Evolutionary conservation across 2,329 filamentous ascomycete genomes (phyloP), one percentile per base, ranked within the genome.

Genomic region (Gnomoniopsis sp.): DNA sequence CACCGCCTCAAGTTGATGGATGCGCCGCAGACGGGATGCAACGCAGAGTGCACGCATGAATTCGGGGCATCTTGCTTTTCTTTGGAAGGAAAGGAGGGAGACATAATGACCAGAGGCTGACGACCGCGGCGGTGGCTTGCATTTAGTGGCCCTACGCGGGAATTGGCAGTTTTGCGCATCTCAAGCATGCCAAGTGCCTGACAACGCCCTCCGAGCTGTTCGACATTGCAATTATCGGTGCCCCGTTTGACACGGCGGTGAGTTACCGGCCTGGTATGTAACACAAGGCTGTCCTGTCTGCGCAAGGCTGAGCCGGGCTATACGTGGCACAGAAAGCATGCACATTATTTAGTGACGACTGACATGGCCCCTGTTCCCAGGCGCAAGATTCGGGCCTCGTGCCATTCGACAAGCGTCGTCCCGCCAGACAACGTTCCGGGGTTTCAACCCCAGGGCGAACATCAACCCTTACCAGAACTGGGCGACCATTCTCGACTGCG

Each of bases 391-490:
- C 69, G 93, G 93, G 0, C 93, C 93, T 36, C 86, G 91, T 48
- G 90, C 91, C 46, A 96, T 97, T 68, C 88, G 93, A 57, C 87
- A 90, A 43, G 92, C 91, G 44, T 93, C 90, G 34, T 82, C 88
- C 8, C 86, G 92, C 21, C 92, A 96, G 74, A 91, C 88, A 15
- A 82, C 86, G 2, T 90, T 89, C 71, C 85, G 91, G 46, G 89
- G 88, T 69, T 92, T 89, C 81, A 96, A 96, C 74, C 84, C 89
- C 2, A 86, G 91, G 22, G 91, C 91, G 1, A 82, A 81, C 43
- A 82, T 96, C 65, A 97, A 96, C 72, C 91, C 93, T 0, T 96
- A 95, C 75, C 77, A 79, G 44, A 88, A 83, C 56, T 93, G 89
- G 88, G 89, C 90, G 1, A 85, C 77, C 43, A 85, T 96, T 60